Evolutionary conservation across 805 yeast genomes (phyloP), one percentile per base, ranked within the genome.

Genomic region (Ogataea nitratoaversa): DNA sequence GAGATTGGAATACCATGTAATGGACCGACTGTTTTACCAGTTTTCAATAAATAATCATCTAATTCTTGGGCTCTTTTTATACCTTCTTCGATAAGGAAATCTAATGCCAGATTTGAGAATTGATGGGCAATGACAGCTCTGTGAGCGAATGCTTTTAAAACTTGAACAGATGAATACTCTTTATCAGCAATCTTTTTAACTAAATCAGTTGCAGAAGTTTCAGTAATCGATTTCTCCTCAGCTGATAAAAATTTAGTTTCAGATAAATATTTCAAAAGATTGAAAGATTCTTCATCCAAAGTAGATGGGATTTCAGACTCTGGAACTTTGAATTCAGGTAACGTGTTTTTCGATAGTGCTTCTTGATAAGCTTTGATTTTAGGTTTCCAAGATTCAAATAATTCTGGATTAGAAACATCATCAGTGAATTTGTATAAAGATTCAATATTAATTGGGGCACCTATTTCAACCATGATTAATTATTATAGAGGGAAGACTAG

Each of bases 1-100:
- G 87, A 80, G 32, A 82, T 59, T 14, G 88, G 88, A 30, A 82
- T 63, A 32, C 88, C 88, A 50, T 82, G 88, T 42, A 82, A 61
- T 9, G 86, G 84, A 31, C 88, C 89, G 28, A 74, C 58, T 1
- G 78, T 64, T 42, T 71, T 61, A n/a, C 79, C 79, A 38, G 74
- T 67, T 36, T 67, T 65, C 14, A 57, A 61, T 32, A 66, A 58
- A 47, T 70, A 68, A 1, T 76, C 76, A 63, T 82, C 86, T 46
- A 79, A 65, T 52, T 71, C 76, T 50, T 72, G 52, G 9, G 85
- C 84, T 44, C 77, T 66, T 34, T 57, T 52, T 33, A 77, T 52
- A n/a, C 84, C 90, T 46, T 79, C 85, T 32, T 76, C 71, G 49
- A 82, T 72, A 60, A 84, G 67, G 40, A 84, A 68, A 25, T 72